phyloP scores from a whole-genome alignment of 1,139 yeast genomes.

The Pneumocystis carinii region DNA sequence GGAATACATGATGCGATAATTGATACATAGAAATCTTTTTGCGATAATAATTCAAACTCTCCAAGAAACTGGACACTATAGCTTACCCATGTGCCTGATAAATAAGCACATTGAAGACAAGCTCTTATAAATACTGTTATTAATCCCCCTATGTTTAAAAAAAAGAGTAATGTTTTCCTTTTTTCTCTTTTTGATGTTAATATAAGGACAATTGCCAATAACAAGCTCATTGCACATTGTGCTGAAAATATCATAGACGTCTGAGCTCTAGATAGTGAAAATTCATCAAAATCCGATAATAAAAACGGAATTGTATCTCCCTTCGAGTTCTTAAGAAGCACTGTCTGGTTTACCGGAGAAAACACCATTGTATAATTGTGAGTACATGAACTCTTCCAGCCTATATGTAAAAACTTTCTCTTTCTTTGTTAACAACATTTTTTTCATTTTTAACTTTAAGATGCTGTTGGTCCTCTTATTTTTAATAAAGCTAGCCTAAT shows the following conservation, averaged over 20 bases:
- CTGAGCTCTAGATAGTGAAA: not conserved
- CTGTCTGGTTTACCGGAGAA: not conserved
- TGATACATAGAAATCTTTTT: conserved; percentile 29
- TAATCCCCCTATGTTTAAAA: conserved; percentile 37
- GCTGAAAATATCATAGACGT: conserved; percentile 11
- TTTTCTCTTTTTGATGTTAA: conserved; percentile 21
- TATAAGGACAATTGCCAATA: conserved; percentile 14
- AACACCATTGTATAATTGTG: not conserved
- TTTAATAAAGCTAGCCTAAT: not conserved
- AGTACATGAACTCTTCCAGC: not conserved
- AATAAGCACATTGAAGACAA: not conserved
- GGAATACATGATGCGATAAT: conserved; percentile 49
- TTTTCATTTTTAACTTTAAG: not conserved
- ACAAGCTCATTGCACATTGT: conserved; percentile 15
- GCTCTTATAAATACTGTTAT: not conserved
- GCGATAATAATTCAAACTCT: conserved; percentile 23
- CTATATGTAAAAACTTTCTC: not conserved
- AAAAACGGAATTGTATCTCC: not conserved
- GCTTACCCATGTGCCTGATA: conserved; percentile 28
- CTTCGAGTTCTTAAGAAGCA: not conserved
- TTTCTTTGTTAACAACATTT: not conserved
- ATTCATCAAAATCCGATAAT: not conserved
- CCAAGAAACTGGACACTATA: conserved; percentile 40
- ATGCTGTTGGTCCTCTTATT: not conserved
- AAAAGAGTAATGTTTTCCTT: conserved; percentile 52